Evolutionary conservation across 352 stramenopile species (phyloP).

Genomic region (Globisporangium nagaii): DNA sequence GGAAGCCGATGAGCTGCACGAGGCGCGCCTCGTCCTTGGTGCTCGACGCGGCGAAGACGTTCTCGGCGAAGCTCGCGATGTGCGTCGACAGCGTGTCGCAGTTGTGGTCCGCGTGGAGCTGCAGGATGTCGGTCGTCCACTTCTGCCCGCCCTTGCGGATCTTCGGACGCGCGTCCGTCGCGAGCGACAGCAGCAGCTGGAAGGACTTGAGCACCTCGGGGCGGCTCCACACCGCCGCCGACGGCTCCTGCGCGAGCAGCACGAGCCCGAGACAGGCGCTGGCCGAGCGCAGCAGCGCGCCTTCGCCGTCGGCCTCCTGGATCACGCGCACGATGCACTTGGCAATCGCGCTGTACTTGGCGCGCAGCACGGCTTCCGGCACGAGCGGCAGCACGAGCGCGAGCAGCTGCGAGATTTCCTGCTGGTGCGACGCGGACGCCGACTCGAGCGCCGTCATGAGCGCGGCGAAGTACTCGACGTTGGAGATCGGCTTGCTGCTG

Average conservation of each 20-base stretch:
- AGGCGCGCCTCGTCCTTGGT: constrained; percentile 71
- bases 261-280: constrained; percentile 55
- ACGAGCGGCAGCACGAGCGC: constrained; percentile 69
- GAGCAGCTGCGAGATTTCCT: constrained; percentile 75
- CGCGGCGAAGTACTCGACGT: constrained; percentile 84
- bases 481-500: constrained; percentile 37
- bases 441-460: constrained; percentile 85
- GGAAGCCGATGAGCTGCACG: constrained; percentile 75
- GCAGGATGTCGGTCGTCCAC: constrained; percentile 65
- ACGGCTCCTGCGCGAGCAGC: constrained; percentile 72
- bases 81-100: constrained; percentile 82
- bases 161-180: constrained; percentile 78
- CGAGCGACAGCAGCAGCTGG: constrained; percentile 69
- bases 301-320: constrained; percentile 60
- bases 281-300: constrained; percentile 53
- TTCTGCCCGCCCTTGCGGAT: constrained; percentile 78
- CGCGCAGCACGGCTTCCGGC: constrained; percentile 65
- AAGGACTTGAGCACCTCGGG: constrained; percentile 73
- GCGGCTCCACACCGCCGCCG: constrained; percentile 47
- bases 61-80: constrained; percentile 83
- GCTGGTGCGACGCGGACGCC: constrained; percentile 58
- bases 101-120: constrained; percentile 59
- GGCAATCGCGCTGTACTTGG: constrained; percentile 72
- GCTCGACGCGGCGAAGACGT: constrained; percentile 60
- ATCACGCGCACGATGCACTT: constrained; percentile 67